A percentile compares a stretch with the other conserved stretches of the same genome.
Conservation (phyloP, 768 basidiomycete genomes). For the Suillus spraguei region DNA sequence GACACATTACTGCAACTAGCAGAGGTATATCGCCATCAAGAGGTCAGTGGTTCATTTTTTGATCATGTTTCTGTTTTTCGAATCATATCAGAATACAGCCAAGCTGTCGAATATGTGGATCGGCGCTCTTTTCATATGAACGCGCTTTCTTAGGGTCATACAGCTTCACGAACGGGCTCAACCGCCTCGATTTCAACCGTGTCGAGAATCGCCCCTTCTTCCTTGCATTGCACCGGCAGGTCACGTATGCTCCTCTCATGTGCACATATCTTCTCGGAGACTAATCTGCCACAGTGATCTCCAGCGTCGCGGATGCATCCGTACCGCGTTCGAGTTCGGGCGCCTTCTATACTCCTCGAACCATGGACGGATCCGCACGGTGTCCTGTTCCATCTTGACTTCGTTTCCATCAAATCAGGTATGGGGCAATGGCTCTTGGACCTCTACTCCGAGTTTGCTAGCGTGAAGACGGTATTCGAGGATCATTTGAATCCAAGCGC, state of each 20-base stretch:
- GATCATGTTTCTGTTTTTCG: conserved; percentile 4
- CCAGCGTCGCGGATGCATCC: conserved; percentile 84
- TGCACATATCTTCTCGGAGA: neutral
- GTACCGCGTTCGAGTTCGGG: conserved; percentile 91
- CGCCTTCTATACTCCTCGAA: conserved; percentile 86
- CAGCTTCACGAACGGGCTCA: conserved; percentile 78
- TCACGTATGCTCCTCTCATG: conserved; percentile 55
- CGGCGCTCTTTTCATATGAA: conserved; percentile 93
- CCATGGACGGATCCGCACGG: conserved; percentile 91
- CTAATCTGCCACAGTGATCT: conserved; percentile 57
- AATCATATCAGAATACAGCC: conserved; percentile 65
- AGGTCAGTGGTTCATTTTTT: conserved; percentile 48
- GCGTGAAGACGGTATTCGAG: conserved; percentile 4
- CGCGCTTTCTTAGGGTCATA: conserved; percentile 86
- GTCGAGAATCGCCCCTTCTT: conserved; percentile 95
- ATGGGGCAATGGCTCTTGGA: conserved; percentile 83
- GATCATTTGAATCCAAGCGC: conserved; percentile 50
- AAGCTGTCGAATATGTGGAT: conserved; percentile 87
- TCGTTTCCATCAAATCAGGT: conserved; percentile 78
- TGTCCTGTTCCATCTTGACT: conserved; percentile 79
- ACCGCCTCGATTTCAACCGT: conserved; percentile 84
- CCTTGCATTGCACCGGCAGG: conserved; percentile 82
- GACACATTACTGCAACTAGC: conserved; percentile 89
- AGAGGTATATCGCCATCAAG: conserved; percentile 84
- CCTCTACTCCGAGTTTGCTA: conserved; percentile 41